phyloP scores from a whole-genome alignment of 345 rosid genomes.

The Ceriops zippeliana region DNA sequence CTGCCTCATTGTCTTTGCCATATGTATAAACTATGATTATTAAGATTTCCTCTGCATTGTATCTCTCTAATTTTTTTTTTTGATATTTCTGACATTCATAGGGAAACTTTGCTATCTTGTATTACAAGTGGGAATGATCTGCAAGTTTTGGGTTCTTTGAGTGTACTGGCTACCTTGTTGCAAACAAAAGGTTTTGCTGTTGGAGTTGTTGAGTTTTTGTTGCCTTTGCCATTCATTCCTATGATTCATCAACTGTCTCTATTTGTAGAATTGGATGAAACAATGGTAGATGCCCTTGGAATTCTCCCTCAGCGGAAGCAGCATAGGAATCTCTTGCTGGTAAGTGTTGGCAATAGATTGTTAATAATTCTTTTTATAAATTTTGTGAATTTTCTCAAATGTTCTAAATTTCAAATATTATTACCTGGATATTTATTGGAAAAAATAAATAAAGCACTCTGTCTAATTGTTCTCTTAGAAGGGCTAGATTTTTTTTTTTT shows the following conservation, averaged over 20 bases:
- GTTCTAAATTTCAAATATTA: background rate
- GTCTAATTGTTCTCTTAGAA: background rate
- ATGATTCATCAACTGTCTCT: constrained; percentile 20
- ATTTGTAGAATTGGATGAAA: constrained; percentile 79
- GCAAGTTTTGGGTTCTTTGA: constrained; percentile 76
- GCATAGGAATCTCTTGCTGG: constrained; percentile 90
- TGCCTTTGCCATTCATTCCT: constrained; percentile 1
- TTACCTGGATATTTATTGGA: background rate
- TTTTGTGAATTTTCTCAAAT: too few relatives aligned
- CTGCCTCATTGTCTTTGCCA: too few relatives aligned
- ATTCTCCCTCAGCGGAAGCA: constrained; percentile 97
- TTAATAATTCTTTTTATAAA: background rate
- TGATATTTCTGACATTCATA: constrained; percentile 29
- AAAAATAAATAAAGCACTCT: background rate
- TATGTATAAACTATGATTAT: too few relatives aligned
- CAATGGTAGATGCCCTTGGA: constrained; percentile 95
- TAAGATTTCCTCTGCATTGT: background rate
- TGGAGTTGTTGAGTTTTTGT: constrained; percentile 18
- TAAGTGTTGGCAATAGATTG: constrained; percentile 29
- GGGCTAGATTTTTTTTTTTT: too few relatives aligned
- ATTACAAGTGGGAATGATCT: constrained; percentile 66
- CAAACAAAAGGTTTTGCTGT: constrained; percentile 82
- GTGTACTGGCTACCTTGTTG: constrained; percentile 79
- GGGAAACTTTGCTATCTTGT: constrained; percentile 75
- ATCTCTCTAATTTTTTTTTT: constrained; percentile 11